Base-by-base conservation (phyloP, 140 eudicot genomes). In the Anethum foeniculum region DNA sequence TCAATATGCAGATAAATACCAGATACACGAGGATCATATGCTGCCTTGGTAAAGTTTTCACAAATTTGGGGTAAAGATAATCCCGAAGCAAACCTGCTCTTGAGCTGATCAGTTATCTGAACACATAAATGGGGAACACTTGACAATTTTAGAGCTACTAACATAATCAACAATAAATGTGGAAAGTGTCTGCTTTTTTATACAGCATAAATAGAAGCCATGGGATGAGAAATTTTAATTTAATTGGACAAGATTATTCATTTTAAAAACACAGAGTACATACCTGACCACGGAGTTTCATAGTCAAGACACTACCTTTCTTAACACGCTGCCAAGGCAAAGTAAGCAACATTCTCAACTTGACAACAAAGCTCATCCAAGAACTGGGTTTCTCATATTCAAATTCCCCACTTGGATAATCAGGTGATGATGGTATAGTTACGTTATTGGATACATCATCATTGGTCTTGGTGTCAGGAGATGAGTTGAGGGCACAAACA, bases 261-360 rank as follows among this genome's bases (percentile, higher is more conserved):
- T 34, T 34, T 34, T 34, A 34, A 34, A 34, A 34, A 34, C 1
- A 34, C 38, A 34, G 43, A 39, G 12, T 46, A 7, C 67, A 64
- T 39, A 94, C 98, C 97, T 94, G 91, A 27, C 97, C 98, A 19
- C 98, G 95, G 83, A 94, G 81, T 81, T 92, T 89, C 81, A 94
- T 88, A 62, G 83, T 89, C 75, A 94, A 77, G 77, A 94, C 97
- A 82, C 95, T 94, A 19, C 97, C 97, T 79, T 90, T 94, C 38
- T 85, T 84, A 36, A 94, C 93, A 51, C 97, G 97, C 83, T 90
- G 88, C 98, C 98, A 94, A 28, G 98, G 98, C 80, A 78, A 89
- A 9, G 97, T 96, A 83, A 92, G 28, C 19, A 94, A 73, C 98
- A 89, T 92, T 14, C 91, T 88, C 44, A 85, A 74, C 93, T 92